Base-by-base conservation (phyloP, 768 basidiomycete genomes). In the Dentipellis fragilis region DNA sequence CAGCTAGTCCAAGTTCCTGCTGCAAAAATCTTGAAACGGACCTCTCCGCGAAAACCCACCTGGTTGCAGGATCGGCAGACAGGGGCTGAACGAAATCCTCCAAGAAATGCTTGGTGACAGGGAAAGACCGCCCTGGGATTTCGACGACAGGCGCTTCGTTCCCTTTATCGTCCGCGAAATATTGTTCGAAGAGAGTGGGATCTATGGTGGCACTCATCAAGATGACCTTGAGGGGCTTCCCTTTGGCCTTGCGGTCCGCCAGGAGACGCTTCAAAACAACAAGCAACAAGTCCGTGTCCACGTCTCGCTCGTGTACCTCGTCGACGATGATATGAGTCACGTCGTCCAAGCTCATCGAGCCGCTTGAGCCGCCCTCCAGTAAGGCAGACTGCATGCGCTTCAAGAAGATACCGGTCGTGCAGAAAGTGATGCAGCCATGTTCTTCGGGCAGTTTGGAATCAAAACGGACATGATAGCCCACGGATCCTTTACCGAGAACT, bases 131-230 rank as follows among this genome's bases (percentile, higher is more conserved):
- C 51, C 94, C 94, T n/a, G 93, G 90, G 35, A 96, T 74, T 57
- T 91, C 85, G 38, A 92, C 77, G 14, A 89, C 80, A 17, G 78
- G 75, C 0, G 91, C 87, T 2, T 80, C 83, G 12, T 71, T 65
- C 19, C 82, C 83, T 0, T 69, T 58, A 16, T 78, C 72, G 63
- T 87, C 80, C 8, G 75, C 72, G 74, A 98, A 98, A 72, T 97
- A 98, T 10, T 78, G 72, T 65, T 89, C 85, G 79, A 96, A 98
- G 22, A 95, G 76, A 0, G 80, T 80, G 9, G 93, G 88, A 63
- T 96, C 90, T 65, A 97, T 91, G 46, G 94, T 97, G 9, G 94
- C 94, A 64, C 90, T 94, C 93, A 97, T 96, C 55, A 98, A 79
- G 45, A 96, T 71, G 59, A 97, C 75, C 68, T 93, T 93, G 68